Percentiles rank a stretch among this genome's conserved stretches.
These are phyloP conservation scores for Lentinus tigrinus DNA, from an alignment of 768 basidiomycete genomes.

Conservation along the genomic window DNA sequence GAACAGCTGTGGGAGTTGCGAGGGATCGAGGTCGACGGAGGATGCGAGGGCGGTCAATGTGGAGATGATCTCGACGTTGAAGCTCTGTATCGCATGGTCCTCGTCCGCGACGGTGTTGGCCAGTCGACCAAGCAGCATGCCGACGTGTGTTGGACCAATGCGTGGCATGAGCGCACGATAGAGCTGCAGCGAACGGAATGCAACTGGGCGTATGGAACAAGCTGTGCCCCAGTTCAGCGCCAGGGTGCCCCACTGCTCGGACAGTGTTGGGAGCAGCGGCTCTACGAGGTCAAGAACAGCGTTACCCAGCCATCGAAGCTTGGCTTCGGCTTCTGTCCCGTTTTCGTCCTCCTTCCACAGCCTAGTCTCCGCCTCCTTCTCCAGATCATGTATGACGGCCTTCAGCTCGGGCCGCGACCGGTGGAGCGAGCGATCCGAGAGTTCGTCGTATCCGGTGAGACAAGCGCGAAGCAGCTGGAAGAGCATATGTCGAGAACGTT, in stretches of 20 bases:
- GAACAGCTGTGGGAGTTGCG: slow-evolving; percentile 78
- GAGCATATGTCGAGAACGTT: slow-evolving; percentile 72
- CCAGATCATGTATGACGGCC: slow-evolving; percentile 50
- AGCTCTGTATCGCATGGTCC: slow-evolving; percentile 75
- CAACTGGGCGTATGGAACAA: slow-evolving; percentile 81
- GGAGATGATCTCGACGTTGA: slow-evolving; percentile 79
- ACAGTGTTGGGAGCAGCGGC: slow-evolving; percentile 66
- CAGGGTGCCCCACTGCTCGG: slow-evolving; percentile 75
- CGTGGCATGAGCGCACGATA: slow-evolving; percentile 78
- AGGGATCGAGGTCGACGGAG: slow-evolving; percentile 53
- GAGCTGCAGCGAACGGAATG: slow-evolving; percentile 88
- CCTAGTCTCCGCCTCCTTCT: slow-evolving; percentile 52
- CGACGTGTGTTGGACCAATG: slow-evolving; percentile 69
- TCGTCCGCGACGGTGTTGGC: slow-evolving; percentile 80
- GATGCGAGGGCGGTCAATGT: slow-evolving; percentile 67
- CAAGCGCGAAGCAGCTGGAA: slow-evolving; percentile 85
- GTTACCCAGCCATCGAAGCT: slow-evolving; percentile 68
- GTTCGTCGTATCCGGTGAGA: slow-evolving; percentile 72
- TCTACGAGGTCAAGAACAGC: slow-evolving; percentile 66
- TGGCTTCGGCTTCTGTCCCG: slow-evolving; percentile 52
- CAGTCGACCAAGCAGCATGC: slow-evolving; percentile 76
- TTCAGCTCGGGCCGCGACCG: slow-evolving; percentile 51
- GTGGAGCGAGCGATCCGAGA: slow-evolving; percentile 56
- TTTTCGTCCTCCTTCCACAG: slow-evolving; percentile 77
- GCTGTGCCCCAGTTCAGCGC: slow-evolving; percentile 84